Base-by-base conservation (phyloP, 1,284 basidiomycete species). In the Golubevia sp. region DNA sequence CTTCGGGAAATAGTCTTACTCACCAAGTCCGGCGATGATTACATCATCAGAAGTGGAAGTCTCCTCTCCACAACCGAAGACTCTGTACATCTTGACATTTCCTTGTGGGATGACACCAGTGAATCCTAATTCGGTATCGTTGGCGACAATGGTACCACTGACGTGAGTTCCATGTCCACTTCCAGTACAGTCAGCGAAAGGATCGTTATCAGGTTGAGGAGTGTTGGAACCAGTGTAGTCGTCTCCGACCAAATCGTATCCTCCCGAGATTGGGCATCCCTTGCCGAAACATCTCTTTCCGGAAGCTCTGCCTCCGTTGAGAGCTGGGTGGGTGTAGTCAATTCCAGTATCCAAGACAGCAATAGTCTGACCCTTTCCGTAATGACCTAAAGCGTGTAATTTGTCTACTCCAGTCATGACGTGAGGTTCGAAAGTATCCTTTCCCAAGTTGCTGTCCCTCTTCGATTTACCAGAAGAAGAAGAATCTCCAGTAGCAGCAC, bases 61-160 rank as follows among this genome's bases (percentile, higher is more conserved):
- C 7, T 74, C 73, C 24, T 84, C 84, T 13, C 61, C 58, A 70
- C 86, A 86, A 5, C 83, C 79, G 63, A 86, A 86, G 52, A 85
- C 76, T 54, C 85, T 72, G 79, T 86, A 86, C 24, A 73, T 67
- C 55, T 82, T 84, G 34, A 73, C 30, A 21, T 68, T 59, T 70
- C 76, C 63, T 25, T 67, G 61, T 1, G 70, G 65, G 15, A 68
- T 70, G 49, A 74, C 71, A 59, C 74, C 73, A 48, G 73, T 78
- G 66, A 70, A 73, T 56, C 68, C 68, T 50, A 70, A 60, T 1
- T 52, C 48, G 25, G 68, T 74, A 57, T 88, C 87, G 64, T 88
- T 84, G 27, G 88, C 88, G 18, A 86, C 89, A 56, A 91, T 88
- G 70, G 90, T 89, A 57, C 90, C 89, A 55, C 87, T 87, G 30